Base-by-base conservation (phyloP, 148 eudicot species). In the Amaranthus hypochondriacus region DNA sequence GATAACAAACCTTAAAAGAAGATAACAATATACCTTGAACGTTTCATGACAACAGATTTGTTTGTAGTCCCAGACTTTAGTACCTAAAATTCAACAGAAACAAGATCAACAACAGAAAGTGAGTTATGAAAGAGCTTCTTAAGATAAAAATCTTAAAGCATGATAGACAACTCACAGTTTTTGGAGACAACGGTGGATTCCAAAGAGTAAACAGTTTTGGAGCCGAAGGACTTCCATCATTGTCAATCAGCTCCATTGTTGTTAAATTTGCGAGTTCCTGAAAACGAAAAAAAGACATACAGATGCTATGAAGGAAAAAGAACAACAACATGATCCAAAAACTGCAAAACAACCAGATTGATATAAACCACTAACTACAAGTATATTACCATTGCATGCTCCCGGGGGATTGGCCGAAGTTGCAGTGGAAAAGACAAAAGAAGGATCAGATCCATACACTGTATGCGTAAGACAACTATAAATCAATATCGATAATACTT, bases 171-270 rank as follows among this genome's bases (percentile, higher is more conserved):
- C 97, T 66, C 81, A 92, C 98, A 73, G 83, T 81, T 82, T 78
- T 84, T 58, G 78, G 78, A 79, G 77, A 77, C 75, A 88, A 81
- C 76, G 98, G 92, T 68, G 98, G 98, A 85, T 95, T 95, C 98
- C 98, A 95, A 64, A 95, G 92, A 77, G 86, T 73, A 80, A 95
- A 95, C 70, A 76, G 81, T 84, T 95, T 95, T 70, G 78, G 82
- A 80, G 90, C 92, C 71, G 98, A 90, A 62, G 98, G 98, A 82
- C 98, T 95, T 70, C 98, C 98, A 84, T 95, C 98, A 82, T 84
- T 92, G 65, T 88, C 84, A 82, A 95, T 90, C 82, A 95, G 80
- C 86, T 95, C 96, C 54, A 86, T 70, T 44, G 86, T 76, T 71
- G 92, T 76, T 68, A 95, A 75, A 82, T 86, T 87, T 73, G 92